Percentiles rank a stretch among this genome's conserved stretches.
Conservation (phyloP, 805 yeast genomes). For the Metschnikowia continentalis region DNA sequence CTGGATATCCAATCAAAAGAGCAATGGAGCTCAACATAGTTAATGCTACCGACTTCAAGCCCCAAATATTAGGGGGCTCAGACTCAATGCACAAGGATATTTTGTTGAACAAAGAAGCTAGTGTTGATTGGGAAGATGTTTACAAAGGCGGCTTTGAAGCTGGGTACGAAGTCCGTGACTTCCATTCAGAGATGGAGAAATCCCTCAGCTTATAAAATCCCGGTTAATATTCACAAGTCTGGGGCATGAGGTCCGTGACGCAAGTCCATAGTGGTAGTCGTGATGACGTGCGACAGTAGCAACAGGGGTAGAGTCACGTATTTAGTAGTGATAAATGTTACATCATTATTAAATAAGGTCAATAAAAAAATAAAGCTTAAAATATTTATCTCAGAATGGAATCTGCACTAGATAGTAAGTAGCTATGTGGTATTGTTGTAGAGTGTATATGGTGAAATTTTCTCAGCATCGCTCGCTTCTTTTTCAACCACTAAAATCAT, state of each 20-base stretch:
- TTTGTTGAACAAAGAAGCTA: slow-evolving; percentile 67
- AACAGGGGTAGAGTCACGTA: neutral
- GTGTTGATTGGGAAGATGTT: slow-evolving; percentile 91
- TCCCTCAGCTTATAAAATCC: slow-evolving; percentile 45
- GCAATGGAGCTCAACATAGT: slow-evolving; percentile 84
- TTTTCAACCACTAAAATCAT: neutral
- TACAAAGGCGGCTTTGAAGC: slow-evolving; percentile 56
- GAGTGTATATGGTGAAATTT: slow-evolving; percentile 1
- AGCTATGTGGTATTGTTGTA: neutral
- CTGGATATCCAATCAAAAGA: slow-evolving; percentile 90
- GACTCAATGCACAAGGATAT: slow-evolving; percentile 70
- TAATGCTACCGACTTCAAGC: slow-evolving; percentile 64
- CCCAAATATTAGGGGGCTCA: slow-evolving; percentile 56
- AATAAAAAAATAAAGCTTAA: neutral
- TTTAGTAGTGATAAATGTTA: neutral
- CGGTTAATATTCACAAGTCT: neutral
- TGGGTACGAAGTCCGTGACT: slow-evolving; percentile 42
- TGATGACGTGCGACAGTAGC: neutral
- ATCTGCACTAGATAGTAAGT: neutral
- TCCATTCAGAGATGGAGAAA: slow-evolving; percentile 73
- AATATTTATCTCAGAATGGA: too few relatives aligned
- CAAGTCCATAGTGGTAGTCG: neutral
- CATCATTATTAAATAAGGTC: neutral
- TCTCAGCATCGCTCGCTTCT: slow-evolving; percentile 7
- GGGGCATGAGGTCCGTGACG: neutral